Evolutionary conservation across 164 flowering plant species (phyloP), one percentile per base, ranked within the genome.

Genomic region (Piper betle): DNA sequence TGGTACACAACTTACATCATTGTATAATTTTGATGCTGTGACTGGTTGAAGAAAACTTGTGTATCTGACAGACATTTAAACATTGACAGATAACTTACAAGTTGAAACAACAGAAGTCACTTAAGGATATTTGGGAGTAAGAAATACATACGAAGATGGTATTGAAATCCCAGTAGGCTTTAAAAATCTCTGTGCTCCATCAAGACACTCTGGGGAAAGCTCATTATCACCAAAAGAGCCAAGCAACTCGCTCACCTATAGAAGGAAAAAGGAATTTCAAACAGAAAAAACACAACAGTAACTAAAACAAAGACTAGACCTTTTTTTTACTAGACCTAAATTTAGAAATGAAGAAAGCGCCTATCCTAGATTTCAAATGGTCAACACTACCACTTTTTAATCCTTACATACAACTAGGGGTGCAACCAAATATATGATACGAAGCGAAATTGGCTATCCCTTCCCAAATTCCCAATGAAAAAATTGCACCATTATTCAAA

Each of bases 181-280:
- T 73, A 94, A 67, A 74, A 86, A 85, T 72, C 87, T 74, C 64
- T 88, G 88, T 25, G 99, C 99, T 65, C 99, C 99, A 80, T 94
- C 97, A 76, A 94, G 91, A 74, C 97, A 94, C 69, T 94, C 99
- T 12, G 99, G 99, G 56, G 99, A 94, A 52, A 94, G 88, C 70
- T 94, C 99, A 75, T 94, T 94, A 70, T 94, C 99, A 60, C 97
- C 99, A 77, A 94, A 94, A 69, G 97, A 94, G 41, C 99, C 99
- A 48, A 94, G 83, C 77, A 94, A 69, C 70, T 94, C 99, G 74
- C 99, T 94, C 62, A 94, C 99, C 99, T 94, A 66, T 15, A 68
- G n/a, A 48, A n/a, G 39, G 55, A 15, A 5, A 15, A 59, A 40
- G 41, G 62, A 40, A 12, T 25, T 55, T 25, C 16, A 16, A 55